A percentile compares a stretch with the other conserved stretches of the same genome.
Conservation (phyloP, 257 asterid genomes). For the Scutellaria galericulata region DNA sequence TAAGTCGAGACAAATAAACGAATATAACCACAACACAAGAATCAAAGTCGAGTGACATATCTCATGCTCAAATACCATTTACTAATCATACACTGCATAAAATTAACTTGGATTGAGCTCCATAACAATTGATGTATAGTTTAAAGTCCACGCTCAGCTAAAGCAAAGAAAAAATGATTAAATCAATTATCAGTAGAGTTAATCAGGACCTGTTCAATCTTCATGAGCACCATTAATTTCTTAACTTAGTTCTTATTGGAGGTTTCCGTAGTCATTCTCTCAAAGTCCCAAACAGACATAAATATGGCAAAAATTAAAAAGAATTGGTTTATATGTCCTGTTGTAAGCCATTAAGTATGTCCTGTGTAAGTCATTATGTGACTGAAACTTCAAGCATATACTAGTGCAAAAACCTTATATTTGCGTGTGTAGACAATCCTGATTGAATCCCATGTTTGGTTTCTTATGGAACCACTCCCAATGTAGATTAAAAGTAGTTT, state of each 20-base stretch:
- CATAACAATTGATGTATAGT: conserved; percentile 1
- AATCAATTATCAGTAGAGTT: conserved; percentile 10
- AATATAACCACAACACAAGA: conserved; percentile 26
- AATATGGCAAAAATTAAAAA: neutral
- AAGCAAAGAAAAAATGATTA: conserved; percentile 11
- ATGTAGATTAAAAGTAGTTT: too few relatives aligned
- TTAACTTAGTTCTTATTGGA: conserved; percentile 9
- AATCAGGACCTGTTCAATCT: conserved; percentile 2
- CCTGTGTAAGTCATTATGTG: too few relatives aligned
- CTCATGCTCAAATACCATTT: conserved; percentile 12
- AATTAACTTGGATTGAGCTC: conserved; percentile 6
- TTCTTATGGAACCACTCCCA: too few relatives aligned
- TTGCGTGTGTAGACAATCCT: neutral
- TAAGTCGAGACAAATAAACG: conserved; percentile 20
- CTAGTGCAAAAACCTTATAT: neutral
- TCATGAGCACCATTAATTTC: conserved; percentile 19
- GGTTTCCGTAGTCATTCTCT: conserved; percentile 20
- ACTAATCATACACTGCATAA: neutral
- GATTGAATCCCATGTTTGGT: too few relatives aligned
- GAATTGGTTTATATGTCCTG: neutral
- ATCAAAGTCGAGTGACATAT: conserved; percentile 22
- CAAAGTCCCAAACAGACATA: neutral
- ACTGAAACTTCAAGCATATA: conserved; percentile 3
- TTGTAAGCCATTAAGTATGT: neutral
- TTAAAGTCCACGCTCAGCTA: conserved; percentile 25